phyloP scores from a whole-genome alignment of 805 yeast genomes.

The Limtongozyma cylindracea region DNA sequence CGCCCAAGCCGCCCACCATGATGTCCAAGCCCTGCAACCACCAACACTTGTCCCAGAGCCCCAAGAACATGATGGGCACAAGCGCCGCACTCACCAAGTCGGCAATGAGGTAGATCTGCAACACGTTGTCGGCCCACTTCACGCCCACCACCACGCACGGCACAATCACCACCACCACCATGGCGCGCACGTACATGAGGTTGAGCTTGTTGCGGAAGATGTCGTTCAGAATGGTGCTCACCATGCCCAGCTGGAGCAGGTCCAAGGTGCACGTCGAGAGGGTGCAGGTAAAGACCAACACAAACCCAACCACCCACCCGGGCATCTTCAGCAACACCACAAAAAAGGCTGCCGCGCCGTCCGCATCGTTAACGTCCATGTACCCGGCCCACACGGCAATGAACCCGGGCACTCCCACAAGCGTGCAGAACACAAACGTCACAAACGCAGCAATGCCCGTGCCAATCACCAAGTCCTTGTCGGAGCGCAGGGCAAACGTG shows the following conservation, averaged over 20 bases:
- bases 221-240: conserved; percentile 76
- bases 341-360: conserved; percentile 49
- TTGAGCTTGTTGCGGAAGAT: conserved; percentile 61
- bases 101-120: conserved; percentile 75
- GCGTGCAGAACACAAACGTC: conserved; percentile 32
- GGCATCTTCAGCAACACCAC: conserved; percentile 50
- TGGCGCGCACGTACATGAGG: conserved; percentile 34
- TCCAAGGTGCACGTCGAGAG: conserved; percentile 80
- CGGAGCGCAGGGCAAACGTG: conserved; percentile 68
- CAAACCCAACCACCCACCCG: conserved; percentile 67
- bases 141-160: conserved; percentile 75
- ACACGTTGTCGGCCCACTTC: conserved; percentile 55
- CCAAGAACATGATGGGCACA: conserved; percentile 64
- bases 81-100: conserved; percentile 75
- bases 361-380: conserved; percentile 20
- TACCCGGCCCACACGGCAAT: conserved; percentile 81
- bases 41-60: conserved; percentile 32
- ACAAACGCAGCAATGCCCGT: conserved; percentile 52
- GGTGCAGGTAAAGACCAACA: conserved; percentile 44
- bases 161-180: conserved; percentile 58
- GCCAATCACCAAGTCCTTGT: conserved; percentile 54
- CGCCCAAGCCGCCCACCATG: conserved; percentile 66
- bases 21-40: conserved; percentile 67
- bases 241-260: conserved; percentile 70
- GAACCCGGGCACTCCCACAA: conserved; percentile 67